Evolutionary conservation across 768 basidiomycete species (phyloP), one percentile per base, ranked within the genome.

Genomic region (Symmetrospora coprosmae): DNA sequence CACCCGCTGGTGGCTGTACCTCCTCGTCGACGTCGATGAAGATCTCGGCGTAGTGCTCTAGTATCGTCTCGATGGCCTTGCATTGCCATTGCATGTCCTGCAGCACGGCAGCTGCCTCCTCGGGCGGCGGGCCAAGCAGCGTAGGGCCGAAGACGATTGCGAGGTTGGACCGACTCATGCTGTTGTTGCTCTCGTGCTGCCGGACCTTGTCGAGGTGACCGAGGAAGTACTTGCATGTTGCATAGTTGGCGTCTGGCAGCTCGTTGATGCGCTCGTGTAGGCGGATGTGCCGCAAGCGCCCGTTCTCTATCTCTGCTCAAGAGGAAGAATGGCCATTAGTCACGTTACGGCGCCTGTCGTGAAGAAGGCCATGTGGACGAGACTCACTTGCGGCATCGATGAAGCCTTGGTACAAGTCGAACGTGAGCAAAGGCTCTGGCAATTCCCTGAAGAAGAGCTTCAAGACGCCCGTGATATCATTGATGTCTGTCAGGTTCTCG

Each of bases 141-240:
- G 92, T 97, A n/a, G 91, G 94, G 2, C 94, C 94, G 73, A 99
- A 97, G 19, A 99, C 88, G 68, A 97, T 94, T 4, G 88, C 83
- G 27, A 99, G 75, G 73, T 97, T 63, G 8, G 53, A 58, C 6
- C 37, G 38, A 2, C 41, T 19, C 62, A 63, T 88, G 82, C 66
- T 82, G 79, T 67, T 83, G 78, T 41, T 79, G 80, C 61, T 94
- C 82, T 70, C 88, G 91, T 68, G n/a, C 37, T 56, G 4, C 19
- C 31, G 41, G 23, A 47, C 27, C 19, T 79, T 82, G 74, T 96
- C 79, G 63, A 99, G 76, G 74, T 99, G 94, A 13, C 87, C 89
- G 77, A 99, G 78, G 72, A 97, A 85, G 72, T 80, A 94, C 71
- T 97, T 96, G 50, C 97, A 77, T 1, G 92, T 92, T 1, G 94